Base-by-base conservation (phyloP, 2,329 filamentous ascomycete genomes). In the Pyrenochaeta sp. region DNA sequence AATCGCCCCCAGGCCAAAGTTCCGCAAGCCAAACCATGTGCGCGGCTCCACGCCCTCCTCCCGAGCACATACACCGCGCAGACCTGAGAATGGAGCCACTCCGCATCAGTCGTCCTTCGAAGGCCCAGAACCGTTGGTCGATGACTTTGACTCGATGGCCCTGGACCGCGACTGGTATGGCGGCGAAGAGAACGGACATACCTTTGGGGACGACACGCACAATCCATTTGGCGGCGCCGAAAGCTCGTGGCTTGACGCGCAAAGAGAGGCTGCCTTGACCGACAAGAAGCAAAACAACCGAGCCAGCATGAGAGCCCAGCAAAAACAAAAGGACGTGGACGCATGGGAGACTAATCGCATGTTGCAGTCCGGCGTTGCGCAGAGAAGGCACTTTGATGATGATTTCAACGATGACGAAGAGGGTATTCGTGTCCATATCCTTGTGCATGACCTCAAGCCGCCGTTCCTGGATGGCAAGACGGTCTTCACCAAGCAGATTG, bases 291-390 rank as follows among this genome's bases (percentile, higher is more conserved):
- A 85, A 4, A 86, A 81, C 38, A 86, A 82, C 60, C 79, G 84
- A 3, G 80, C 88, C 68, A 90, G 84, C 65, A 88, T 88, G 30
- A 82, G 89, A 36, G 86, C 87, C 48, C 80, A 90, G 44, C 90
- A 96, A 72, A 89, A 92, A 60, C 90, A 96, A 69, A 91, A 89
- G 67, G 94, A 99, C 66, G 91, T 94, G 29, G 94, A 99, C 72
- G 93, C 92, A 0, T 99, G 94, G 94, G 95, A 99, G 72, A 94
- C 93, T 11, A 99, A 99, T 69, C 89, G 94, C 46, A 97, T 99
- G 94, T 80, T 99, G 48, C 94, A 92, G 1, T 96, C 92, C 14
- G 93, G 93, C 43, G 92, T 99, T 13, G 94, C 94, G 13, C 95
- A 99, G 71, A 80, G 93, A 63, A 80, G 90, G 56, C 89, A 94